A percentile compares a stretch with the other conserved stretches of the same genome.
phyloP scores from a whole-genome alignment of 352 stramenopile species.

The Phytophthora hibernalis region DNA sequence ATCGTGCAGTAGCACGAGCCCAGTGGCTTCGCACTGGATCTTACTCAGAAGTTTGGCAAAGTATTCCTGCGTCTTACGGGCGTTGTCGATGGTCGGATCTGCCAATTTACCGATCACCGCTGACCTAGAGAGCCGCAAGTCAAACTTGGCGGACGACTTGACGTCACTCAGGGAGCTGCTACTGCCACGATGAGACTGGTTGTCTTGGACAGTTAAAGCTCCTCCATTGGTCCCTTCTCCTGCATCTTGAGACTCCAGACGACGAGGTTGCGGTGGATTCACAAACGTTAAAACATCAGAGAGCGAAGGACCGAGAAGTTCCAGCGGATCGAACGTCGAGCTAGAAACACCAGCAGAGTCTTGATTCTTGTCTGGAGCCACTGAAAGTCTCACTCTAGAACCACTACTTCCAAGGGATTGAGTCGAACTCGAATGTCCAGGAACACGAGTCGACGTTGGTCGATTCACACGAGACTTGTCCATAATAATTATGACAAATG shows the following conservation, averaged over 20 bases:
- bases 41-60: constrained; percentile 65
- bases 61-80: constrained; percentile 67
- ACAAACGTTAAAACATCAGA: constrained; percentile 57
- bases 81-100: constrained; percentile 52
- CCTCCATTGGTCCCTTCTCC: constrained; percentile 34
- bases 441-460: background rate
- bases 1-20: constrained; percentile 64
- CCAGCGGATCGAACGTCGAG: constrained; percentile 46
- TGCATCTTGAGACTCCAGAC: constrained; percentile 29
- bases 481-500: constrained; percentile 4
- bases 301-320: constrained; percentile 58
- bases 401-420: constrained; percentile 1
- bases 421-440: constrained; percentile 2
- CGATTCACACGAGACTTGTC: constrained; percentile 15
- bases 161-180: constrained; percentile 8
- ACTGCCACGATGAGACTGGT: constrained; percentile 18
- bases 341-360: background rate
- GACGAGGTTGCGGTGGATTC: constrained; percentile 42
- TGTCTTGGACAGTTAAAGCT: constrained; percentile 10
- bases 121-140: constrained; percentile 54
- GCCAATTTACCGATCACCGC: constrained; percentile 50
- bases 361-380: background rate
- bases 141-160: constrained; percentile 41
- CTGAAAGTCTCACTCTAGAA: constrained; percentile 4
- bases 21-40: constrained; percentile 64